phyloP scores from a whole-genome alignment of 1,284 basidiomycete genomes.

The Apiotrichum sp. region DNA sequence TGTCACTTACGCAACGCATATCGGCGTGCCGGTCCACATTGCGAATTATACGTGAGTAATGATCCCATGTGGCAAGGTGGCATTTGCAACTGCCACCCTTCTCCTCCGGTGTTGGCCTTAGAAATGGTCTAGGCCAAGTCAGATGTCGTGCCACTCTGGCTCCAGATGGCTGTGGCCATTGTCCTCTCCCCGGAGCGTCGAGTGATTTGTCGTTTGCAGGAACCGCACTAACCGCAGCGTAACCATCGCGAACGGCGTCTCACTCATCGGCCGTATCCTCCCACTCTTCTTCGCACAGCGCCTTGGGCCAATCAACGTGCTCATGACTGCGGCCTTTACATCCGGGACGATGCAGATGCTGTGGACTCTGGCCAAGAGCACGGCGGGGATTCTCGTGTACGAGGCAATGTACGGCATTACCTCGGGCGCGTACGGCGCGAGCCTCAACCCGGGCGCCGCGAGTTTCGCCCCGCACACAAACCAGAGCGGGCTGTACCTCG shows the following conservation, averaged over 20 bases:
- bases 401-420: conserved; percentile 31
- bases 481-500: conserved; percentile 31
- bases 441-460: conserved; percentile 28
- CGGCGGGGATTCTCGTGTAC: conserved; percentile 23
- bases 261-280: conserved; percentile 31
- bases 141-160: no score
- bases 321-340: conserved; percentile 17
- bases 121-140: no score
- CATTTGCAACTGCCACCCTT: no score
- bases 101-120: no score
- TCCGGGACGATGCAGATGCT: conserved; percentile 28
- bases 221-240: background rate
- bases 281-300: conserved; percentile 32
- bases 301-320: conserved; percentile 34
- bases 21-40: conserved; percentile 20
- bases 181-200: no score
- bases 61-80: no score
- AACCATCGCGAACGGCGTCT: conserved; percentile 32
- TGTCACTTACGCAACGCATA: conserved; percentile 28
- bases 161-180: no score
- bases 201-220: no score
- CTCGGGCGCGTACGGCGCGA: conserved; percentile 30
- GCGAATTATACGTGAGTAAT: conserved; percentile 27
- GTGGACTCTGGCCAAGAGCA: conserved; percentile 24
- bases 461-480: conserved; percentile 28